phyloP scores from a whole-genome alignment of 345 rosid species.

The Euclidium syriacum region DNA sequence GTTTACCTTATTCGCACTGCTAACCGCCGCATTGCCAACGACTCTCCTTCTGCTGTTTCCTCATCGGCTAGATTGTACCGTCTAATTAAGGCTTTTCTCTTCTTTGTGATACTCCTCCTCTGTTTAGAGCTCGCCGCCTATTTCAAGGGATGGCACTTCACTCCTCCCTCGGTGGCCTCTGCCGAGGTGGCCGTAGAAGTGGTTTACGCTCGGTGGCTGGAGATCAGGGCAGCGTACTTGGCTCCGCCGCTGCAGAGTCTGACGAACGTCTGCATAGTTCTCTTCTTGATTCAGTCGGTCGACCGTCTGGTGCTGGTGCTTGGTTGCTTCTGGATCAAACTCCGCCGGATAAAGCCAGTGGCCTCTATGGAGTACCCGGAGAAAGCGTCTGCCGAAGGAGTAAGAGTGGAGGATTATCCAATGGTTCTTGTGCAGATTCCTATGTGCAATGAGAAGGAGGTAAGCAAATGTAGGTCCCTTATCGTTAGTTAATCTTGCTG shows the following conservation, averaged over 20 bases:
- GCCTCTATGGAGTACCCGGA: conserved; percentile 22
- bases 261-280: conserved; percentile 46
- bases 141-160: conserved; percentile 55
- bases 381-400: conserved; percentile 31
- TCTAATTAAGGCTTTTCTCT: conserved; percentile 47
- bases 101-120: conserved; percentile 43
- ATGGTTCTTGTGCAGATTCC: conserved; percentile 81
- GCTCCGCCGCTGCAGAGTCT: conserved; percentile 46
- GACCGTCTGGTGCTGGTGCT: conserved; percentile 53
- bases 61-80: conserved; percentile 51
- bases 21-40: conserved; percentile 46
- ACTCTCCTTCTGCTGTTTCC: conserved; percentile 24
- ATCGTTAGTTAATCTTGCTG: not conserved
- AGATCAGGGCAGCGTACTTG: conserved; percentile 48
- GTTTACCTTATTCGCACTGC: conserved; percentile 52
- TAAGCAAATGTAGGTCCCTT: conserved; percentile 42
- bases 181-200: conserved; percentile 55
- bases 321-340: conserved; percentile 74
- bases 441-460: too few relatives aligned
- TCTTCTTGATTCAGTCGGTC: conserved; percentile 67
- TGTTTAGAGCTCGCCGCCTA: conserved; percentile 51
- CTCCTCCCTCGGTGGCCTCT: conserved; percentile 41
- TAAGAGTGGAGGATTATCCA: conserved; percentile 44
- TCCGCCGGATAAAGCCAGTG: conserved; percentile 48
- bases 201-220: conserved; percentile 52